Base-by-base conservation (phyloP, 495 filamentous ascomycete genomes). In the Xylaria telfairii region DNA sequence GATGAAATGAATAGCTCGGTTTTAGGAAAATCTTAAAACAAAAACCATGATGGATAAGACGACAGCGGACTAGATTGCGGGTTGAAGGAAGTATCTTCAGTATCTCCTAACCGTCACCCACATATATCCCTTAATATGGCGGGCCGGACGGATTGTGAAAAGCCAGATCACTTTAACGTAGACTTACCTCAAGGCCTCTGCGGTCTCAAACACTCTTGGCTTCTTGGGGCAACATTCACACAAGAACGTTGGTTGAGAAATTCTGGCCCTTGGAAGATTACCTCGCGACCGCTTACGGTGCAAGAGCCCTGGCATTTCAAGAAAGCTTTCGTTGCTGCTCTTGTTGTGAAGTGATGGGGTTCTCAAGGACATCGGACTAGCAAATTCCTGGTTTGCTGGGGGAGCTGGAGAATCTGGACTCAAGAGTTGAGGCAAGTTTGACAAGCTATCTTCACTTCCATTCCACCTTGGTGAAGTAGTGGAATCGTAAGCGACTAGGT, bases 301-400 rank as follows among this genome's bases (percentile, higher is more conserved):
- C 26, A 54, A 54, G 51, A 13, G 24, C 4, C 74, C 72, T 0
- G 74, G 70, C 34, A 76, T 17, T 67, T 76, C 74, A 2, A 76
- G 67, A 10, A 76, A 74, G 54, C 74, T 76, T 41, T 76, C 74
- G 44, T 65, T 74, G 44, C 74, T 76, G 64, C 74, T 76, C 37
- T 76, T 76, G 46, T 74, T 59, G 32, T 72, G 69, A 26, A 76
- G 69, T 3, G 72, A 68, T 39, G 72, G 65, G 67, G 42, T 68
- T 69, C 10, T 68, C 32, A 41, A 74, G 72, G 30, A 62, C 60
- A 28, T 26, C 65, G 69, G 32, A 70, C 72, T 12, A n/a, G 10
- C 24, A 5, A 54, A 54, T 1, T 54, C 51, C 1, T 54, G 51
- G 4, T 4, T 30, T 54, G 0, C 26, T 26, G 17, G 49, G 66